Conservation (phyloP, 257 asterid species). For the Gynochthodes officinalis region DNA sequence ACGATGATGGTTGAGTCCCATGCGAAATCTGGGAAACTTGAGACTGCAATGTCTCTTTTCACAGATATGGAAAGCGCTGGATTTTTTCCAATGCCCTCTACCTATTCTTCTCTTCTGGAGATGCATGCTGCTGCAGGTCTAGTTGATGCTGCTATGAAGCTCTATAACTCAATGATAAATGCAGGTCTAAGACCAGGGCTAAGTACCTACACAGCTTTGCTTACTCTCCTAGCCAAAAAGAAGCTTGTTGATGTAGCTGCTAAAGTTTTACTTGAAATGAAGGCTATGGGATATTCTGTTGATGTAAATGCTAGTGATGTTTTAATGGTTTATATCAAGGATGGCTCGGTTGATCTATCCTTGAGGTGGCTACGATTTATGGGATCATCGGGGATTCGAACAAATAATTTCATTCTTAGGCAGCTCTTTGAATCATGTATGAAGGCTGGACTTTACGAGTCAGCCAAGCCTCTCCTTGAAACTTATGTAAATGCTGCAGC, state of each 20-base stretch:
- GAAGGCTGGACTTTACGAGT: conserved; percentile 80
- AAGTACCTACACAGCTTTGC: conserved; percentile 71
- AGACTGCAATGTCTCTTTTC: conserved; percentile 81
- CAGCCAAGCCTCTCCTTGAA: conserved; percentile 92
- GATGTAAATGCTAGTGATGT: conserved; percentile 98
- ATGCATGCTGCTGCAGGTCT: conserved; percentile 92
- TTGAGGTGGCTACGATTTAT: conserved; percentile 92
- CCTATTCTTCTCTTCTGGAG: conserved; percentile 89
- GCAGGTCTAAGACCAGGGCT: conserved; percentile 86
- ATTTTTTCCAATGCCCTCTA: conserved; percentile 91
- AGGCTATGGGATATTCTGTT: conserved; percentile 91
- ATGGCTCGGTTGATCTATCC: conserved; percentile 87
- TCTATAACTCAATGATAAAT: conserved; percentile 92
- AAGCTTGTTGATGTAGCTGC: conserved; percentile 97
- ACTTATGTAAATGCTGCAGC: conserved; percentile 74
- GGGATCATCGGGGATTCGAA: conserved; percentile 89
- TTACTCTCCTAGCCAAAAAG: conserved; percentile 79
- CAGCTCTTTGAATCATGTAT: conserved; percentile 95
- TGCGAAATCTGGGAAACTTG: conserved; percentile 96
- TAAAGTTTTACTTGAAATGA: conserved; percentile 93
- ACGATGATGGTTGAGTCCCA: conserved; percentile 91
- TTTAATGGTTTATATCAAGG: conserved; percentile 87
- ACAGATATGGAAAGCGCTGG: conserved; percentile 95
- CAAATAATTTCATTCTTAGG: conserved; percentile 90
- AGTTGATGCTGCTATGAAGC: conserved; percentile 89